Conservation (phyloP, 352 stramenopile species). For the Thalassiosira sp. region DNA sequence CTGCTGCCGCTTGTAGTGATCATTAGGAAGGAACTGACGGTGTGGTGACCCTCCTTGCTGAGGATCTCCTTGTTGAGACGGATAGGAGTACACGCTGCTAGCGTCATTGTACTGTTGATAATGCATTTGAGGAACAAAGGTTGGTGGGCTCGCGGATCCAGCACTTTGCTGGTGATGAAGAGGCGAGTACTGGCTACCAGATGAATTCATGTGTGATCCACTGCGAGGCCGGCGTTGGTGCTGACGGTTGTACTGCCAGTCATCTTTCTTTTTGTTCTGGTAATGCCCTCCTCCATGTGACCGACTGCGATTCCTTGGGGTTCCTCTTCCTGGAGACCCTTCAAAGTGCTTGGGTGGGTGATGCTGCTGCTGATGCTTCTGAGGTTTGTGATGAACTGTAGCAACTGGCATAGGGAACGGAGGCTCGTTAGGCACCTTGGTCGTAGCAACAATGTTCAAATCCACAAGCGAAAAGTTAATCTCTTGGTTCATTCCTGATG, state of each 20-base stretch:
- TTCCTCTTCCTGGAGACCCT: slow-evolving; percentile 8
- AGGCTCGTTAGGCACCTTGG: slow-evolving; percentile 22
- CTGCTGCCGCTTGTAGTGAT: slow-evolving; percentile 39
- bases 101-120: slow-evolving; percentile 36
- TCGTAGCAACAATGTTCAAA: slow-evolving; percentile 47
- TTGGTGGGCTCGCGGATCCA: slow-evolving; percentile 7
- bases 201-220: slow-evolving; percentile 19
- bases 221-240: slow-evolving; percentile 21
- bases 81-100: slow-evolving; percentile 30
- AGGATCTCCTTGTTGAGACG: slow-evolving; percentile 10
- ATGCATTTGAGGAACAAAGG: slow-evolving; percentile 16
- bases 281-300: not conserved
- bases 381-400: slow-evolving; percentile 30
- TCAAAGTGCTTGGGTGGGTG: not conserved
- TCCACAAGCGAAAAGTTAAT: slow-evolving; percentile 56
- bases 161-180: slow-evolving; percentile 12
- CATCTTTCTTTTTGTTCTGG: slow-evolving; percentile 24
- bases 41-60: not conserved
- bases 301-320: slow-evolving; percentile 1
- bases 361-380: slow-evolving; percentile 6
- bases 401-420: slow-evolving; percentile 23
- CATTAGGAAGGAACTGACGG: slow-evolving; percentile 22
- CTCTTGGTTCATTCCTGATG: slow-evolving; percentile 42
- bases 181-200: not conserved
- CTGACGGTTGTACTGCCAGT: slow-evolving; percentile 21